Conservation (phyloP, 169 alveolate genomes). For the Plasmodium coatneyi region DNA sequence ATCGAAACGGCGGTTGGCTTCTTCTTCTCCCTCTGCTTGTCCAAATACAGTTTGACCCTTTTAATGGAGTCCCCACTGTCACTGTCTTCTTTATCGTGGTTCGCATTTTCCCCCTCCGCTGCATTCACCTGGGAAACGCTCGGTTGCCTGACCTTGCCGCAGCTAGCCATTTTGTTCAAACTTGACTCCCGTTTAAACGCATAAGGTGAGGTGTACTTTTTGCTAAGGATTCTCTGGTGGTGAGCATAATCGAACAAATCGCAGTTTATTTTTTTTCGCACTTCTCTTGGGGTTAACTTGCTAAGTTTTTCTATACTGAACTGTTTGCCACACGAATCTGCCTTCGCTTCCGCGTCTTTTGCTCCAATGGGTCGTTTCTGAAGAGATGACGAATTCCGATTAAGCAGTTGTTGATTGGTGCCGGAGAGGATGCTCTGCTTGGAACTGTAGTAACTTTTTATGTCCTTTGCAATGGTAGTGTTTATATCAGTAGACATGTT, state of each 20-base stretch:
- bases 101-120: neutral
- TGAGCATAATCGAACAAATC: constrained; percentile 26
- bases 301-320: neutral
- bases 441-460: constrained; percentile 33
- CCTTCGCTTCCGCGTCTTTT: neutral
- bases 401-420: neutral
- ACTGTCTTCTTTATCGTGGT: neutral
- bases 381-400: neutral
- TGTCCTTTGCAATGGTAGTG: constrained; percentile 24
- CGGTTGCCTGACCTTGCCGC: neutral
- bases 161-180: neutral
- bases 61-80: constrained; percentile 8
- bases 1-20: neutral
- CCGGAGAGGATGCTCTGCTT: constrained; percentile 18
- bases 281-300: neutral
- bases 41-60: constrained; percentile 22
- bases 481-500: constrained; percentile 49
- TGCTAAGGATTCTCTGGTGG: constrained; percentile 31
- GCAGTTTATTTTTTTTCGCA: neutral
- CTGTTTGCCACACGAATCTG: neutral
- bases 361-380: neutral
- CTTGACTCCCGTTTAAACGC: constrained; percentile 4
- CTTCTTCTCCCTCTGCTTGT: neutral
- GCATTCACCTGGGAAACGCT: neutral
- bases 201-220: constrained; percentile 57